Percentiles rank a stretch among this genome's conserved stretches.
Evolutionary conservation across 768 basidiomycete species (phyloP).

Genomic region (Lyophyllum shimeji): DNA sequence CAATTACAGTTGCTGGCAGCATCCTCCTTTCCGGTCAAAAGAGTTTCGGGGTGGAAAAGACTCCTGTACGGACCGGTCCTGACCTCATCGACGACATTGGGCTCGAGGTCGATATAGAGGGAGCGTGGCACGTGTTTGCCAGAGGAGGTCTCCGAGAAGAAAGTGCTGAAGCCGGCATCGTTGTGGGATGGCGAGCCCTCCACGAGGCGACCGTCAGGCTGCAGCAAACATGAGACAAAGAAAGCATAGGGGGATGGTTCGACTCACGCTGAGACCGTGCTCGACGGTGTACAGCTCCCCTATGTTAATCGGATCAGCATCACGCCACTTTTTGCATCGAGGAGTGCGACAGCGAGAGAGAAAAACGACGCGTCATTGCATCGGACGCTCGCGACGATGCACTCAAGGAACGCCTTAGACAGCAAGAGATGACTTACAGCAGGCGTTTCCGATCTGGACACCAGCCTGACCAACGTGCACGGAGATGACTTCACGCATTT

Average conservation of each 20-base stretch:
- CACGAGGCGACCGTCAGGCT: constrained; percentile 91
- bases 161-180: constrained; percentile 93
- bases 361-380: constrained; percentile 16
- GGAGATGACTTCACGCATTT: constrained; percentile 94
- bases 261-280: constrained; percentile 89
- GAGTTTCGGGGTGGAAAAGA: constrained; percentile 96
- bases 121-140: constrained; percentile 97
- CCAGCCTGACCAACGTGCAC: constrained; percentile 97
- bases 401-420: not conserved
- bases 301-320: constrained; percentile 34
- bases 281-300: constrained; percentile 99
- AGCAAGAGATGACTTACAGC: constrained; percentile 61
- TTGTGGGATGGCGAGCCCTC: constrained; percentile 65
- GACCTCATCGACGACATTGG: constrained; percentile 94
- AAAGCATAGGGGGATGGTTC: not conserved
- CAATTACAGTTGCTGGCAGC: constrained; percentile 97
- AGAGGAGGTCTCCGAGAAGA: constrained; percentile 93
- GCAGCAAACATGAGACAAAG: constrained; percentile 19
- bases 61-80: constrained; percentile 89
- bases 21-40: constrained; percentile 98
- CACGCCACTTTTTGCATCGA: constrained; percentile 15
- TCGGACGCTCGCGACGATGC: constrained; percentile 7
- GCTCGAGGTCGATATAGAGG: constrained; percentile 94
- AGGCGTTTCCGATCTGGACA: constrained; percentile 93
- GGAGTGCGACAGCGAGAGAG: not conserved